These are phyloP conservation scores for Kwoniella shivajii DNA, from an alignment of 1,284 basidiomycete species.

Conservation along the genomic window DNA sequence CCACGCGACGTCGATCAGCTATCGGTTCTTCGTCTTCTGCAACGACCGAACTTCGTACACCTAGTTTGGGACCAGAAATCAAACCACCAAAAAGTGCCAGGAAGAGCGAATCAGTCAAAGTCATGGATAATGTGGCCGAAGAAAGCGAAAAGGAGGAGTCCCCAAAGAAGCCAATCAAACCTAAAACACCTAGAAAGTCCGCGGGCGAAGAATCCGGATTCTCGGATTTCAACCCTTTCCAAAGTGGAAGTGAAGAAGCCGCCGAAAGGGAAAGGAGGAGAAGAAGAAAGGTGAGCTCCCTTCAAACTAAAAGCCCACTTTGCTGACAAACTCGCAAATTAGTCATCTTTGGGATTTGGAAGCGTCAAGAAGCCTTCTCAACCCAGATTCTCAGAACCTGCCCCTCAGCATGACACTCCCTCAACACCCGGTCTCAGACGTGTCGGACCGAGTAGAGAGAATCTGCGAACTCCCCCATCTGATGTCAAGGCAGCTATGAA, in stretches of 20 bases:
- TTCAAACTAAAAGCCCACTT: background rate
- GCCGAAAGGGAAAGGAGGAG: slow-evolving; percentile 47
- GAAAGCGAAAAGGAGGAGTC: slow-evolving; percentile 67
- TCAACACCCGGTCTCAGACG: slow-evolving; percentile 31
- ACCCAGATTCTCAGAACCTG: slow-evolving; percentile 33
- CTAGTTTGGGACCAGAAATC: slow-evolving; percentile 9
- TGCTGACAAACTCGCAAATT: slow-evolving; percentile 9
- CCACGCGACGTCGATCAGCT: slow-evolving; percentile 4
- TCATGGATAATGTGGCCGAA: slow-evolving; percentile 58
- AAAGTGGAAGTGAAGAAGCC: slow-evolving; percentile 56
- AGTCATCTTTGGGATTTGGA: slow-evolving; percentile 35
- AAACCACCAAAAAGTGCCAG: slow-evolving; percentile 14
- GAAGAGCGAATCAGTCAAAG: slow-evolving; percentile 16
- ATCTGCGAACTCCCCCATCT: slow-evolving; percentile 39
- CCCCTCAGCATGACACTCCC: slow-evolving; percentile 10
- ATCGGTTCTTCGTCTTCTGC: slow-evolving; percentile 13
- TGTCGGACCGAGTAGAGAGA: slow-evolving; percentile 40
- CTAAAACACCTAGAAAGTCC: slow-evolving; percentile 31
- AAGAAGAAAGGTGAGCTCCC: slow-evolving; percentile 45
- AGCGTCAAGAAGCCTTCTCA: slow-evolving; percentile 17
- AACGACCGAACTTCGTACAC: slow-evolving; percentile 15
- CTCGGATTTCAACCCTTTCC: slow-evolving; percentile 60
- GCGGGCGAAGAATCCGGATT: slow-evolving; percentile 51
- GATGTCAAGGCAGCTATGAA: slow-evolving; percentile 29
- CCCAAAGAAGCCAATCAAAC: slow-evolving; percentile 17